Evolutionary conservation across 2,329 filamentous ascomycete species (phyloP).

Genomic region (Fusarium miscanthi): DNA sequence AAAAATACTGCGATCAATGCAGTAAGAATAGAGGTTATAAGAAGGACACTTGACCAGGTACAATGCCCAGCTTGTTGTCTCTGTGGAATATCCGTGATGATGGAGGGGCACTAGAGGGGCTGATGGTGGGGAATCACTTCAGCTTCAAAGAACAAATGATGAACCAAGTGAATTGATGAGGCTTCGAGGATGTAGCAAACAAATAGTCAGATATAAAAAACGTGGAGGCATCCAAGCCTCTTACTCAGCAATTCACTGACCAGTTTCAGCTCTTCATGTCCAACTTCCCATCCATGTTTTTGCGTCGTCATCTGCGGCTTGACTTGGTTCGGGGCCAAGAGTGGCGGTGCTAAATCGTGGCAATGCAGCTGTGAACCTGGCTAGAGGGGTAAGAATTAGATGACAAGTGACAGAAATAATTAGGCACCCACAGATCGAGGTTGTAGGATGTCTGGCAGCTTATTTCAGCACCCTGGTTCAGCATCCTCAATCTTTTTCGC

Average conservation of each 20-base stretch:
- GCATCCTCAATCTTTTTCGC: neutral
- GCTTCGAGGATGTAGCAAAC: neutral
- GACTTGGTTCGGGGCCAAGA: conserved; percentile 25
- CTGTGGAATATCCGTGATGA: conserved; percentile 35
- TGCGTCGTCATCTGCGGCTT: conserved; percentile 40
- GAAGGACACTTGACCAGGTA: conserved; percentile 27
- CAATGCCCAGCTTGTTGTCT: conserved; percentile 8
- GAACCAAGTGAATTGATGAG: neutral
- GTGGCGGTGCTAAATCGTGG: conserved; percentile 38
- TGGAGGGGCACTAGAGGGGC: conserved; percentile 33
- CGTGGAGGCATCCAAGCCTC: conserved; percentile 28
- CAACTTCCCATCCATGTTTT: conserved; percentile 18
- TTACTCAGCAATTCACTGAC: conserved; percentile 33
- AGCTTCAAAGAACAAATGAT: neutral
- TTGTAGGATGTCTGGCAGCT: rapidly evolving
- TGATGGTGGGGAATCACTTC: conserved; percentile 28
- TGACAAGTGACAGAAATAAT: rapidly evolving
- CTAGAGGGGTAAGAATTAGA: neutral
- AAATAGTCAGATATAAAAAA: conserved; percentile 23
- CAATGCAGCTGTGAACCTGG: conserved; percentile 4
- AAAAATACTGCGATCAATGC: conserved; percentile 19
- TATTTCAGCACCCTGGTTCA: rapidly evolving
- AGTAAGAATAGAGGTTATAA: conserved; percentile 12
- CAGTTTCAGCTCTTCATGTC: conserved; percentile 12
- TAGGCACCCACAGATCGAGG: rapidly evolving